Conservation (phyloP, 257 asterid species). For the Primulina tabacum region DNA sequence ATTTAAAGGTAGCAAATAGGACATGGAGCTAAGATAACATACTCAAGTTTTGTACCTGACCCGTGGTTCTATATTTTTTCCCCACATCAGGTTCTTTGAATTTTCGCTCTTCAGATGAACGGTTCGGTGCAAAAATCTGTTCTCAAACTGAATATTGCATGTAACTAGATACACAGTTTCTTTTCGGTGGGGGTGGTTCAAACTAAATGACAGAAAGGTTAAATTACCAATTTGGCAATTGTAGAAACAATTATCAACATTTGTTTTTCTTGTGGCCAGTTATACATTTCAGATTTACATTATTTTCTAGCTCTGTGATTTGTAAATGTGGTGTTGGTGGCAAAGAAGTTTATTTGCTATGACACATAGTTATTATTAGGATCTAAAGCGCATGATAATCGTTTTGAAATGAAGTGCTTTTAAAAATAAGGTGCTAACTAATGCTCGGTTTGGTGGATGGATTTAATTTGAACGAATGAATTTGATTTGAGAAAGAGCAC, state of each 20-base stretch:
- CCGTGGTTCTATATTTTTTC: conserved; percentile 14
- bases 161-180: neutral
- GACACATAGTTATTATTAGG: too few relatives aligned
- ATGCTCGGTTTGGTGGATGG: too few relatives aligned
- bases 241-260: neutral
- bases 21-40: conserved; percentile 31
- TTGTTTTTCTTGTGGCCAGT: neutral
- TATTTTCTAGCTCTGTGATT: neutral
- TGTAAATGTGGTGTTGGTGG: neutral
- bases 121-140: neutral
- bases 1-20: conserved; percentile 82
- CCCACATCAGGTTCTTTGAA: conserved; percentile 6
- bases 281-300: neutral
- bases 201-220: neutral
- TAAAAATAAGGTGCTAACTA: too few relatives aligned
- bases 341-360: too few relatives aligned
- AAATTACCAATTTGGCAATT: neutral
- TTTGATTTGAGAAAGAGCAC: too few relatives aligned
- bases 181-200: neutral
- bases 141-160: neutral
- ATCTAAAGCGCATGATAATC: too few relatives aligned
- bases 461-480: too few relatives aligned
- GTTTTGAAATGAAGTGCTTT: too few relatives aligned
- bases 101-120: neutral
- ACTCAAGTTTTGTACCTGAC: conserved; percentile 5